Evolutionary conservation across 768 basidiomycete species (phyloP).

Genomic region (Trametes sanguinea): DNA sequence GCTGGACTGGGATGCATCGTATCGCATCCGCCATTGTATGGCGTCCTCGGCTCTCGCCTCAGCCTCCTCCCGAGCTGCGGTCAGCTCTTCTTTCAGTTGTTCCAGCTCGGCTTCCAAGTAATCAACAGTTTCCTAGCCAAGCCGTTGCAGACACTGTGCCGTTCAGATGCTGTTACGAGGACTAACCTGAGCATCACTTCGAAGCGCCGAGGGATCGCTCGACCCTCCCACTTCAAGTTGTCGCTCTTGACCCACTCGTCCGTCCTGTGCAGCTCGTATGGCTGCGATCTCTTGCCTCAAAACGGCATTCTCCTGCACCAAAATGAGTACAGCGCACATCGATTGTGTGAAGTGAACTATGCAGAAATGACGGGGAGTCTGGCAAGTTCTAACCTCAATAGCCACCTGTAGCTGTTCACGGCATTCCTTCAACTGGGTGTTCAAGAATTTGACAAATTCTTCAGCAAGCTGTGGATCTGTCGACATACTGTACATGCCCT

Average conservation of each 20-base stretch:
- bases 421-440: slow-evolving; percentile 11
- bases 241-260: too few species aligned
- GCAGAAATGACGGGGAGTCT: too few species aligned
- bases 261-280: not conserved
- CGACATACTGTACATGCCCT: not conserved
- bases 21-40: not conserved
- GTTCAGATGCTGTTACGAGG: not conserved
- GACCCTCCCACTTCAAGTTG: not conserved
- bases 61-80: not conserved
- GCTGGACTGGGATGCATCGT: not conserved
- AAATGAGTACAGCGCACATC: too few species aligned
- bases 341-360: too few species aligned
- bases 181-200: not conserved
- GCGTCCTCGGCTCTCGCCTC: not conserved
- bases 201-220: not conserved
- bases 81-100: not conserved
- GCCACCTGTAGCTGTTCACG: not conserved
- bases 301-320: not conserved
- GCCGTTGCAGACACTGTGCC: not conserved
- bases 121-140: not conserved
- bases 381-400: not conserved
- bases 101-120: not conserved
- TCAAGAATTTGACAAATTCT: slow-evolving; percentile 16
- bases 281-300: not conserved
- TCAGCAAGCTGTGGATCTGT: not conserved